Evolutionary conservation across 2,329 filamentous ascomycete genomes (phyloP).

Genomic region (Magnaporthiopsis rhizophila): DNA sequence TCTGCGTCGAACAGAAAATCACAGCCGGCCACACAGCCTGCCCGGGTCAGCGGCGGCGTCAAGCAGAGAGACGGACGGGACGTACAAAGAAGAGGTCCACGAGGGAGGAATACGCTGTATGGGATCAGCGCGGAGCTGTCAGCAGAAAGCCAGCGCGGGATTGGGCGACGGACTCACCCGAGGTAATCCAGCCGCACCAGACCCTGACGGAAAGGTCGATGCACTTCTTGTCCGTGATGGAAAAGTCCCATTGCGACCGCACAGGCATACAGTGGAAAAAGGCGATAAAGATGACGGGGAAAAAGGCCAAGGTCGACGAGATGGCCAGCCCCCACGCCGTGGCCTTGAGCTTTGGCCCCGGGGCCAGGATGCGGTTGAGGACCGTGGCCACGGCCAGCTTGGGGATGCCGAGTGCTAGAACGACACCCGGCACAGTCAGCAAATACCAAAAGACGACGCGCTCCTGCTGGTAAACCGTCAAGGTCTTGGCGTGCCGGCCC

Average conservation of each 20-base stretch:
- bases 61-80: not conserved
- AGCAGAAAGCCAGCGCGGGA: too few relatives aligned
- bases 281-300: not conserved
- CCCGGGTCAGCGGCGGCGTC: too few relatives aligned
- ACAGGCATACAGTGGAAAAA: not conserved
- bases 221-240: not conserved
- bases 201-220: not conserved
- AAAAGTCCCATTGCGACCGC: not conserved
- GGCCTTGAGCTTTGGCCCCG: not conserved
- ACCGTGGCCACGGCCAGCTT: conserved; percentile 1
- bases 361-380: not conserved
- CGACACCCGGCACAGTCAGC: not conserved
- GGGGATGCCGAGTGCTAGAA: not conserved
- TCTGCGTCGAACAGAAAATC: not conserved
- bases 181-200: not conserved
- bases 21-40: conserved; percentile 2
- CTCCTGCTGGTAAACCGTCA: not conserved
- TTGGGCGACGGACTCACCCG: not conserved
- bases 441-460: not conserved
- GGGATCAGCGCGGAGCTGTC: not conserved
- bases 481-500: not conserved
- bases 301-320: not conserved
- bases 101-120: not conserved
- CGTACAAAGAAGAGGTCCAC: not conserved
- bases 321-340: not conserved